These are phyloP conservation scores for Cardamine chenopodiifolia DNA, from an alignment of 345 rosid species.

Conservation along the genomic window DNA sequence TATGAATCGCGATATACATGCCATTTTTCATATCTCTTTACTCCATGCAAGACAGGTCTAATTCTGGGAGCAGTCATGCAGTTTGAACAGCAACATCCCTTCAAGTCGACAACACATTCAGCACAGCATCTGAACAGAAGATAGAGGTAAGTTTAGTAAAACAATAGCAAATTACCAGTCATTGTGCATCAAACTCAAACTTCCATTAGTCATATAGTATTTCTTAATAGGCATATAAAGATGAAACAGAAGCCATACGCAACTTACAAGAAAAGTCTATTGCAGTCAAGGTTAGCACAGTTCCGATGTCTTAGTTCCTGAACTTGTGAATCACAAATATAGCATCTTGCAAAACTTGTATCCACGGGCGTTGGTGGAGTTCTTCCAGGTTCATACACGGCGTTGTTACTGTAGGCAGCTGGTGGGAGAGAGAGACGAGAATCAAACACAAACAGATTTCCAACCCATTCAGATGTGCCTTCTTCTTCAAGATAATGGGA, in stretches of 20 bases:
- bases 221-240: background rate
- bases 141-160: slow-evolving; percentile 6
- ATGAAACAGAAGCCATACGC: slow-evolving; percentile 9
- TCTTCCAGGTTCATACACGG: slow-evolving; percentile 31
- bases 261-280: slow-evolving; percentile 84
- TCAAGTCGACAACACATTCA: slow-evolving; percentile 55
- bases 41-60: slow-evolving; percentile 77
- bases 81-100: slow-evolving; percentile 74
- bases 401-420: slow-evolving; percentile 52
- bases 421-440: slow-evolving; percentile 91
- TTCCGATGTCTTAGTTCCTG: slow-evolving; percentile 78
- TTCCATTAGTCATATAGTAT: background rate
- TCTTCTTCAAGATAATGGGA: slow-evolving; percentile 80
- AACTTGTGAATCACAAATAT: slow-evolving; percentile 63
- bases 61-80: slow-evolving; percentile 74
- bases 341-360: slow-evolving; percentile 67
- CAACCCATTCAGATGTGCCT: slow-evolving; percentile 75
- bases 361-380: slow-evolving; percentile 41
- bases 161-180: background rate
- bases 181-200: background rate
- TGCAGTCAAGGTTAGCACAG: slow-evolving; percentile 94
- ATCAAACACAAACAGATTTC: slow-evolving; percentile 90
- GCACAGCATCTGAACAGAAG: slow-evolving; percentile 64
- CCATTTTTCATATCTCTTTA: slow-evolving; percentile 88
- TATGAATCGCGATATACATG: slow-evolving; percentile 61